These are phyloP conservation scores for Aspergillus texensis DNA, from an alignment of 2,329 filamentous ascomycete genomes.

Conservation along the genomic window DNA sequence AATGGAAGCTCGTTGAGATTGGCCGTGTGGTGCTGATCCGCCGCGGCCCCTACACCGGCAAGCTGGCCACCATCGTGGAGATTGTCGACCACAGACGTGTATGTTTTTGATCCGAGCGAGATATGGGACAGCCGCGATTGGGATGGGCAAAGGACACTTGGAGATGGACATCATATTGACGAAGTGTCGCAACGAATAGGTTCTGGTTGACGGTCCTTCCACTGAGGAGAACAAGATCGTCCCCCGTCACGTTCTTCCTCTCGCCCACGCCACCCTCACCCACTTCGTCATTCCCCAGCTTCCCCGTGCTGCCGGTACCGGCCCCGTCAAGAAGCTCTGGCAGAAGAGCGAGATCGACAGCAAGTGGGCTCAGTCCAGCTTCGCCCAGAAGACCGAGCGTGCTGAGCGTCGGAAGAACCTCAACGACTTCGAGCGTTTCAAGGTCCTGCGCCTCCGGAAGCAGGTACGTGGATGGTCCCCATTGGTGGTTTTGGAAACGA, in stretches of 20 bases:
- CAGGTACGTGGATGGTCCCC: constrained; percentile 68
- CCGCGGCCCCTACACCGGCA: constrained; percentile 77
- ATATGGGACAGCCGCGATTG: neutral
- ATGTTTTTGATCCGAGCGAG: constrained; percentile 55
- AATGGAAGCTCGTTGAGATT: constrained; percentile 97
- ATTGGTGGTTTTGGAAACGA: neutral
- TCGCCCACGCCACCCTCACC: constrained; percentile 85
- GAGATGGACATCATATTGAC: constrained; percentile 23
- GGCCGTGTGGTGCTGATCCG: constrained; percentile 95
- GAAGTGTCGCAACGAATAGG: constrained; percentile 56
- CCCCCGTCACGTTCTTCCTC: constrained; percentile 81
- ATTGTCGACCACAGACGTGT: constrained; percentile 99
- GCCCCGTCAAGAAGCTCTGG: constrained; percentile 84
- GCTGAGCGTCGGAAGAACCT: constrained; percentile 84
- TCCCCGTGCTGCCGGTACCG: constrained; percentile 80
- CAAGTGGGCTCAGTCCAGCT: constrained; percentile 90
- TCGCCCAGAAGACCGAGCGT: constrained; percentile 91
- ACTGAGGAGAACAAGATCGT: constrained; percentile 77
- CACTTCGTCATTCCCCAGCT: constrained; percentile 84
- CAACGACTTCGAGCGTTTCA: constrained; percentile 99
- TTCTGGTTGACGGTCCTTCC: constrained; percentile 93
- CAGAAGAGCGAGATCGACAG: constrained; percentile 86
- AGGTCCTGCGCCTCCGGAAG: constrained; percentile 99
- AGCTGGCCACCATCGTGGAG: constrained; percentile 93
- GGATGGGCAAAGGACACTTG: neutral